Evolutionary conservation across 2,329 filamentous ascomycete species (phyloP).

Genomic region (Drechslerella dactyloides): DNA sequence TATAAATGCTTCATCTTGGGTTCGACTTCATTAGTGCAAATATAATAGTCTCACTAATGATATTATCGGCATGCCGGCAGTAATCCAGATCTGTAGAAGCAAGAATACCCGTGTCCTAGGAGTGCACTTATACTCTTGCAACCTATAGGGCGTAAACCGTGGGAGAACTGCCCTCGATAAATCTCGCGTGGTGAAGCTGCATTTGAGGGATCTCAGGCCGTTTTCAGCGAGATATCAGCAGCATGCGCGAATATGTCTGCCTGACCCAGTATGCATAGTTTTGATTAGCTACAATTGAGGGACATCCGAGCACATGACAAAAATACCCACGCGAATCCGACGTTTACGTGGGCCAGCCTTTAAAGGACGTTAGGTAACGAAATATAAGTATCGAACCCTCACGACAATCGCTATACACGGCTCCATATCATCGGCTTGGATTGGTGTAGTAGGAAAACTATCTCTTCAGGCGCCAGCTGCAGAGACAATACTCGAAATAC

Average conservation of each 20-base stretch:
- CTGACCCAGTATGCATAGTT: conserved; percentile 25
- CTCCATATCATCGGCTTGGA: not conserved
- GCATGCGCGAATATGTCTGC: conserved; percentile 8
- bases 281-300: conserved; percentile 39
- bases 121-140: too few species aligned
- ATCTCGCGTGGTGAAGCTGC: conserved; percentile 14
- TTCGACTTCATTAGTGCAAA: too few species aligned
- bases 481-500: not conserved
- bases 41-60: too few species aligned
- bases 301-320: conserved; percentile 22
- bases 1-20: too few species aligned
- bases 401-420: too few species aligned
- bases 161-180: too few species aligned
- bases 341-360: conserved; percentile 1
- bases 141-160: too few species aligned
- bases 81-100: too few species aligned
- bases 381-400: not conserved
- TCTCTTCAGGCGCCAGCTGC: not conserved
- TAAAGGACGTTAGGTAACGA: conserved; percentile 5
- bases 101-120: too few species aligned
- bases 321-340: not conserved
- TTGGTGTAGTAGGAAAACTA: not conserved
- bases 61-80: too few species aligned
- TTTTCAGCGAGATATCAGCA: conserved; percentile 12
- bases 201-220: conserved; percentile 13